A percentile compares a stretch with the other conserved stretches of the same genome.
phyloP scores from a whole-genome alignment of 2,329 filamentous ascomycete genomes.

The Nemania abortiva region DNA sequence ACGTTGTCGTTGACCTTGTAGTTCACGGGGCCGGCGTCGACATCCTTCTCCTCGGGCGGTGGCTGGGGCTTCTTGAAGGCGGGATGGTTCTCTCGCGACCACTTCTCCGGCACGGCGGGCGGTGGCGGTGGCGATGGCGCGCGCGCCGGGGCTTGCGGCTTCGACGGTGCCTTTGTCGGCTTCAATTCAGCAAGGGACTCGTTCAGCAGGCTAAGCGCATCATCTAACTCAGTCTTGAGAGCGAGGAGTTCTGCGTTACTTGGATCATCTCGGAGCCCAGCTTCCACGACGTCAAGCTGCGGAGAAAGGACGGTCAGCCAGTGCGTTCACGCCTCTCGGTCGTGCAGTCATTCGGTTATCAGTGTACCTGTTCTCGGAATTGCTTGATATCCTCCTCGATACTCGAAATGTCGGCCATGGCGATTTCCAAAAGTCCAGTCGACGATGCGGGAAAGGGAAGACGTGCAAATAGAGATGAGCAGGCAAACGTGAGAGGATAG shows the following conservation, averaged over 20 bases:
- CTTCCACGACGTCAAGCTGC: conserved; percentile 83
- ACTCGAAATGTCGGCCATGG: conserved; percentile 58
- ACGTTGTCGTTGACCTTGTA: conserved; percentile 93
- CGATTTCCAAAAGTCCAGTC: conserved; percentile 1
- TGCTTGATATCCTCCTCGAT: conserved; percentile 66
- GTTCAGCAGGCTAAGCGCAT: conserved; percentile 83
- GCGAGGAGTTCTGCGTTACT: conserved; percentile 81
- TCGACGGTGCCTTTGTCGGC: conserved; percentile 64
- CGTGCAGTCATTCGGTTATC: not conserved
- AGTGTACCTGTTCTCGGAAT: conserved; percentile 68
- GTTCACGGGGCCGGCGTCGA: conserved; percentile 63
- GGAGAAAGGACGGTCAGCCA: conserved; percentile 14
- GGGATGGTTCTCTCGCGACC: conserved; percentile 84
- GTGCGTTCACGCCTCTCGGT: not conserved
- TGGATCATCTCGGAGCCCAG: conserved; percentile 82
- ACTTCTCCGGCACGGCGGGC: conserved; percentile 75
- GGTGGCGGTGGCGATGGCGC: conserved; percentile 63
- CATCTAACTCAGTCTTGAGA: conserved; percentile 83
- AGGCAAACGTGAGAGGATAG: not conserved
- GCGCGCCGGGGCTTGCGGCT: conserved; percentile 49
- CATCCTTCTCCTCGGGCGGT: conserved; percentile 63
- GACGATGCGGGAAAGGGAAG: not conserved
- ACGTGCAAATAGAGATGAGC: not conserved
- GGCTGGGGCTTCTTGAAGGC: conserved; percentile 73
- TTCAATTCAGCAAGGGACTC: conserved; percentile 85